Conservation (phyloP, 164 flowering plant species). For the Umbellularia californica region DNA sequence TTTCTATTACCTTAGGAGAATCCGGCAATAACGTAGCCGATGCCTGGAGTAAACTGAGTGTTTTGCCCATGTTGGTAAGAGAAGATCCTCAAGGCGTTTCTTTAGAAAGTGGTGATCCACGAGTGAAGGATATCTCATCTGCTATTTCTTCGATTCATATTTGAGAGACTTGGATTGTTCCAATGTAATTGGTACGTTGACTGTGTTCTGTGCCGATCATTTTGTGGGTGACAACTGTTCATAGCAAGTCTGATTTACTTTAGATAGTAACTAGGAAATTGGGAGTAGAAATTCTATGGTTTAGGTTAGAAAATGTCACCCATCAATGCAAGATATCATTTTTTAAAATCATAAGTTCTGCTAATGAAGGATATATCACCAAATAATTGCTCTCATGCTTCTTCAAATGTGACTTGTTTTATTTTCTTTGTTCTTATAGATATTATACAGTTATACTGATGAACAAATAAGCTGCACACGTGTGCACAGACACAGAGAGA, state of each 20-base stretch:
- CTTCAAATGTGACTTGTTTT: neutral
- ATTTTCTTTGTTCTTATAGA: neutral
- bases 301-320: neutral
- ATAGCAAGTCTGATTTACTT: neutral
- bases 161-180: neutral
- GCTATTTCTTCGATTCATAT: slow-evolving; percentile 51
- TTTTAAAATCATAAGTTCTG: neutral
- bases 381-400: neutral
- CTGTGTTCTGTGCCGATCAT: neutral
- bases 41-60: slow-evolving; percentile 73
- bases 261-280: neutral
- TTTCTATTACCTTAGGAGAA: slow-evolving; percentile 82
- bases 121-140: slow-evolving; percentile 50
- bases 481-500: too few species aligned
- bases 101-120: slow-evolving; percentile 78
- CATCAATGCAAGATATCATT: neutral
- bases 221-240: neutral
- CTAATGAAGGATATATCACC: neutral
- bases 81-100: slow-evolving; percentile 89
- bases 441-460: too few species aligned
- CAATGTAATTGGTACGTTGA: neutral
- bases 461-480: too few species aligned
- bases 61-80: slow-evolving; percentile 79
- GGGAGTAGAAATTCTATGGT: neutral
- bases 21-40: slow-evolving; percentile 44